Evolutionary conservation across 2,329 filamentous ascomycete genomes (phyloP).

Genomic region (Beauveria scarabaeidicola): DNA sequence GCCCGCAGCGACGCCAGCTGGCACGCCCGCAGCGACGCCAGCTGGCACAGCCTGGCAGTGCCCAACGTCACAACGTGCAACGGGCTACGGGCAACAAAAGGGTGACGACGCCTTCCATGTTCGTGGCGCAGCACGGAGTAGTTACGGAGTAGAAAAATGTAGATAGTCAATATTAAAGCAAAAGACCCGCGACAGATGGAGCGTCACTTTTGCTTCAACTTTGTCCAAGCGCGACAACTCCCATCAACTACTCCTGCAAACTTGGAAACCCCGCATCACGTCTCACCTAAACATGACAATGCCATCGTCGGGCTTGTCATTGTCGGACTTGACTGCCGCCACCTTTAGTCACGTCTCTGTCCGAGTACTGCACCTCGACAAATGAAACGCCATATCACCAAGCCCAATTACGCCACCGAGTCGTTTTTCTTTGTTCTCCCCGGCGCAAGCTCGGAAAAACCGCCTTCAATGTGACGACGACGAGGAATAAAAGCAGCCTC

Average conservation of each 20-base stretch:
- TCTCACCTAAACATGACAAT: too few species aligned
- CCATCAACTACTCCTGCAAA: too few species aligned
- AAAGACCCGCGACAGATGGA: not conserved
- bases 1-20: too few species aligned
- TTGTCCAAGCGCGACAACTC: not conserved
- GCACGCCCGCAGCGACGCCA: too few species aligned
- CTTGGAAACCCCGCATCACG: too few species aligned
- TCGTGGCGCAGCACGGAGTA: not conserved
- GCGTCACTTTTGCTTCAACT: not conserved
- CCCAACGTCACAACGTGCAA: too few species aligned
- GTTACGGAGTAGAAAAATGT: too few species aligned
- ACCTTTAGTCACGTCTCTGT: not conserved
- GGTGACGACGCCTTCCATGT: not conserved
- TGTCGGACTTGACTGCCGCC: not conserved
- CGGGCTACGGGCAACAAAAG: not conserved
- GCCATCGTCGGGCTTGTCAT: too few species aligned
- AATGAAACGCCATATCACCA: not conserved
- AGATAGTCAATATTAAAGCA: not conserved
- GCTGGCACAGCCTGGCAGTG: too few species aligned
- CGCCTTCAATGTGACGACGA: not conserved
- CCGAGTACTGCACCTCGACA: not conserved
- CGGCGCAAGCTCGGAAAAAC: not conserved
- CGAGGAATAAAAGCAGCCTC: not conserved
- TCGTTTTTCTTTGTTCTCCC: not conserved
- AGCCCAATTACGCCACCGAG: not conserved